Base-by-base conservation (phyloP, 2,329 filamentous ascomycete genomes). In the Scedosporium minutisporum region DNA sequence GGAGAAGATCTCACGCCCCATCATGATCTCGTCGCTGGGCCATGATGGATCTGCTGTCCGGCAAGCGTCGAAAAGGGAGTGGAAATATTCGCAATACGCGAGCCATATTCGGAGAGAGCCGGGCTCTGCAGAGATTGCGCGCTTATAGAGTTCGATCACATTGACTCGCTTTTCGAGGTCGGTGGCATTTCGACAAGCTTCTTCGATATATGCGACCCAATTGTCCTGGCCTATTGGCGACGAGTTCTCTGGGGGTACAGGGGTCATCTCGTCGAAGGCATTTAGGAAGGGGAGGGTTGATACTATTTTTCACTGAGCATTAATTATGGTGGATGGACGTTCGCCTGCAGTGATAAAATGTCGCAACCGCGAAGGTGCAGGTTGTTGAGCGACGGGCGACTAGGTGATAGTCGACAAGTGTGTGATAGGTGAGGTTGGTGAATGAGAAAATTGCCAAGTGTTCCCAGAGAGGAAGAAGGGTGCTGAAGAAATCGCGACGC, bases 131-230 rank as follows among this genome's bases (percentile, higher is more conserved):
- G 77, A 76, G 23, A 88, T 83, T 63, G 90, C 89, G 67, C 82
- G 82, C 67, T 88, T 86, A 75, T 86, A 91, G 55, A 89, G 76
- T 72, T 93, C 90, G 70, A 92, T 81, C 58, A 90, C 79, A 65
- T 82, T 80, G 71, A 91, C 82, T 67, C 88, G 85, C 68, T 85
- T 82, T 65, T 91, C 88, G 62, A 89, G 74, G 71, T 87, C 76
- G 70, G 77, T 71, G 70, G 87, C 78, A 75, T 79, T 76, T 74
- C 81, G 78, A 63, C 81, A 83, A 67, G 89, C 84, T 73, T 93
- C 90, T 65, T 90, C 85, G 66, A 93, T 82, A 74, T 89, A 90
- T 68, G 89, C 88, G 67, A 89, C 75, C 90, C 90, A 95, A 71
- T 82, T 83, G 64, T 89, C 85, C 77, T 95, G 90, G 69, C 89